Base-by-base conservation (phyloP, 2,329 filamentous ascomycete species). In the Parastagonospora nodorum region DNA sequence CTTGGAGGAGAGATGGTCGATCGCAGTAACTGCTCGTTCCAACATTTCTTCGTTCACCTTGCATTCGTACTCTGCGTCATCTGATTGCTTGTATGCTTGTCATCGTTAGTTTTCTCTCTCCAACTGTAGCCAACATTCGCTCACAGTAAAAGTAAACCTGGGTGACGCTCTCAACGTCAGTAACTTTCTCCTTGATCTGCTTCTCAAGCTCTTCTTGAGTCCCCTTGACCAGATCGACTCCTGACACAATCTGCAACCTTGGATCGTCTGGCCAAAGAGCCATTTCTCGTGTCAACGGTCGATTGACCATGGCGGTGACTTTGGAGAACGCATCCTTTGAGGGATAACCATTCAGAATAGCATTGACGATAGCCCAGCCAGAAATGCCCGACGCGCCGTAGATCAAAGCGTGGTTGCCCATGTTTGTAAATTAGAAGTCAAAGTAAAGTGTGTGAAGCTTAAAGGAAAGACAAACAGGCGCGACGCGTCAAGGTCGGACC, bases 311-410 rank as follows among this genome's bases (percentile, higher is more conserved):
- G 7, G 78, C 79, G 10, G 77, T 76, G 5, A 81, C 75, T 30
- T 73, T 76, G 19, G 60, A 69, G 58, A 79, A 81, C 4, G 64
- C 68, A 46, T 75, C 71, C n/a, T 74, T 69, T 16, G 65, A 69
- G 3, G 78, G 79, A 50, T 80, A 81, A 44, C 70, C 75, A 38
- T 76, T 64, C 10, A 81, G 64, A 33, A 80, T 76, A 45, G 77
- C 72, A 44, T 79, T 80, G 12, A 78, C 75, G 45, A 81, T 74
- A 6, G 78, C 74, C 78, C 78, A 81, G 32, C 78, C 78, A 2
- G 76, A 75, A 45, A 81, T 77, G n/a, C 78, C 78, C 53, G 75
- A 77, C 40, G 77, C 77, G 31, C 78, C 78, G 64, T 72, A 69
- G 33, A 70, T 61, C 32, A 73, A 65, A 48, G 71, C 70, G 46